Base-by-base conservation (phyloP, 371 early-diverging fungal genomes). In the Coemansia sp. region DNA sequence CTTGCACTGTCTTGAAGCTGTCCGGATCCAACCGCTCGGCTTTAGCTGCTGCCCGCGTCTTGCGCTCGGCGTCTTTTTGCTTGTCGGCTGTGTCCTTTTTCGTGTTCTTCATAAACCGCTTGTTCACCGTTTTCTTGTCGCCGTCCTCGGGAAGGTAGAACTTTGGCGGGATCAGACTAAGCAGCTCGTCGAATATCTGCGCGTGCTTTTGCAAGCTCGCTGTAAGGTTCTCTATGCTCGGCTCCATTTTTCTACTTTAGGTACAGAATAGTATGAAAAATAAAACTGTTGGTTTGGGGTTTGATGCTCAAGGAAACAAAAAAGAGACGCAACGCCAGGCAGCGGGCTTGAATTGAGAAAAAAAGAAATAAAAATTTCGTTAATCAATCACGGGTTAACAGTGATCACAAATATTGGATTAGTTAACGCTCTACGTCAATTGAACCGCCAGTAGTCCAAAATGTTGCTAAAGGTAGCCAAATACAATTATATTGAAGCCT, bases 331-430 rank as follows among this genome's bases (percentile, higher is more conserved):
- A 44, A n/a, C 14, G 7, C 85, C 61, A 94, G 85, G 5, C 90
- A 82, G 75, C 92, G 90, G 5, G 47, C n/a, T 44, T 44, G 47
- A 16, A 16, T 14, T n/a, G 47, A 93, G 21, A 93, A 71, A 96
- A 94, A 21, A 90, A 88, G 25, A 96, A 44, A 44, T 44, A 44
- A 44, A 44, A 44, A 44, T 44, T 44, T 44, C 47, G 47, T n/a
- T 44, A n/a, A 44, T 44, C 47, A 33, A 33, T 33, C 33, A 33
- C 33, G 33, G 8, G 33, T 33, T 33, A 33, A 33, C 33, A 33
- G 9, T 33, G 33, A 33, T 33, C 9, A 33, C 33, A 33, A 33
- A 33, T 33, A 8, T 33, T 33, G 33, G 33, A 33, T 33, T 33
- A 33, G 33, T 8, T 33, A 33, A 8, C 8, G 30, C 23, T 23